A percentile compares a stretch with the other conserved stretches of the same genome.
Evolutionary conservation across 768 basidiomycete genomes (phyloP).

Genomic region (Suillus bovinus): DNA sequence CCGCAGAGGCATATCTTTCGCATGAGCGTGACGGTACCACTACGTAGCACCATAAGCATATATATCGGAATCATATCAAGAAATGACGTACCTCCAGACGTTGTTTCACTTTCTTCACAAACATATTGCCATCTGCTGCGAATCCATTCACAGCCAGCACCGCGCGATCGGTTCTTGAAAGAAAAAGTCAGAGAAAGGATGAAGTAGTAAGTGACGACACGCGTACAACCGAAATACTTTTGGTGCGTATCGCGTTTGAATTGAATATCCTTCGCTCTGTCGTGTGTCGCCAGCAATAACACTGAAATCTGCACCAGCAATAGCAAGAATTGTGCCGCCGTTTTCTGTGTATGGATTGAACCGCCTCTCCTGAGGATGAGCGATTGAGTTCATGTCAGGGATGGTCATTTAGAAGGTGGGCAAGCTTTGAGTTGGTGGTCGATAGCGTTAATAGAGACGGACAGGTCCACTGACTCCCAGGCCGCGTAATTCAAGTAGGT

Average conservation of each 20-base stretch:
- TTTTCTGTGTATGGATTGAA: conserved; percentile 94
- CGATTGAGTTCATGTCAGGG: conserved; percentile 40
- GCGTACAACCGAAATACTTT: conserved; percentile 92
- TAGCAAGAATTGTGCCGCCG: conserved; percentile 94
- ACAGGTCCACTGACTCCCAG: not conserved
- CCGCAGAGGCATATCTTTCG: conserved; percentile 95
- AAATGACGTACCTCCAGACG: conserved; percentile 77
- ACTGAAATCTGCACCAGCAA: conserved; percentile 90
- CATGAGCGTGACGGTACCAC: conserved; percentile 98
- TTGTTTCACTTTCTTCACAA: conserved; percentile 95
- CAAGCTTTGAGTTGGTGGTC: not conserved
- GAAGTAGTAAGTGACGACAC: conserved; percentile 8
- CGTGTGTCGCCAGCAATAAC: conserved; percentile 97
- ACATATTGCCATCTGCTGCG: conserved; percentile 95
- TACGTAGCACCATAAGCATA: conserved; percentile 29
- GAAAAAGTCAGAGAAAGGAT: conserved; percentile 1
- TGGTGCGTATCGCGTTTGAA: conserved; percentile 96
- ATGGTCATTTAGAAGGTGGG: conserved; percentile 21
- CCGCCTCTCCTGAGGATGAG: conserved; percentile 51
- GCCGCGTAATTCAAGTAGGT: conserved; percentile 17
- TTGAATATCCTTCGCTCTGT: conserved; percentile 95
- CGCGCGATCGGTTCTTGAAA: conserved; percentile 80
- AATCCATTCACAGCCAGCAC: conserved; percentile 97
- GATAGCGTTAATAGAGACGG: not conserved
- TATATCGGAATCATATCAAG: not conserved